Evolutionary conservation across 2,329 filamentous ascomycete species (phyloP), one percentile per base, ranked within the genome.

Genomic region (Rutstroemia sydowiana): DNA sequence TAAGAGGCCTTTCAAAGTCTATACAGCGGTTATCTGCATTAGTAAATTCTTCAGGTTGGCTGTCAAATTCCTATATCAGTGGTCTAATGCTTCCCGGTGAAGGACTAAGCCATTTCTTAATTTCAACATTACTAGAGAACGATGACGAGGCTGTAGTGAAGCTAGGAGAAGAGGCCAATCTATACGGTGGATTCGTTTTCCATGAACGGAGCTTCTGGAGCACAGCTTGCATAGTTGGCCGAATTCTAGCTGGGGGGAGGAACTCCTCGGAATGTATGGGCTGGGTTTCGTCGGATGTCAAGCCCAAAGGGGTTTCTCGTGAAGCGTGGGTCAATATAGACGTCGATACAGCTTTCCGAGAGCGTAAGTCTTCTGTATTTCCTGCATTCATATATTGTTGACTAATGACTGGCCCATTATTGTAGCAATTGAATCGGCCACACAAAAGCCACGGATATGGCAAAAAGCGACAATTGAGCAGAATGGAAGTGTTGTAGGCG

Each of bases 181-280:
- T 86, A 0, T 82, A 79, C 40, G 78, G 79, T 14, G 82, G 83
- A 0, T 85, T 86, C 56, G 72, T 84, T 3, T 85, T 84, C 60
- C 68, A 66, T 4, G 75, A 75, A 2, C 82, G 79, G 69, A 85
- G 81, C 55, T 86, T 85, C 64, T 86, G 82, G 82, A 85, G 81
- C 66, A 84, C 78, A 1, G 73, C 76, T 11, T 85, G 81, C 62
- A 73, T 86, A 39, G 76, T 85, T 9, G 82, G 82, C 3, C 76
- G 81, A 26, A 80, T 86, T 3, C 68, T 86, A 31, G 81, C 81
- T 28, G 81, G 81, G 26, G 77, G 79, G 7, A 75, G 75, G 48
- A 81, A 80, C 2, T 76, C 81, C 14, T 75, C 75, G 0, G 82
- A 85, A 62, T 82, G 82, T 62, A 81, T 85, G 79, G 82, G 82